Conservation (phyloP, 2,329 filamentous ascomycete genomes). For the Rhynchosporium secalis region DNA sequence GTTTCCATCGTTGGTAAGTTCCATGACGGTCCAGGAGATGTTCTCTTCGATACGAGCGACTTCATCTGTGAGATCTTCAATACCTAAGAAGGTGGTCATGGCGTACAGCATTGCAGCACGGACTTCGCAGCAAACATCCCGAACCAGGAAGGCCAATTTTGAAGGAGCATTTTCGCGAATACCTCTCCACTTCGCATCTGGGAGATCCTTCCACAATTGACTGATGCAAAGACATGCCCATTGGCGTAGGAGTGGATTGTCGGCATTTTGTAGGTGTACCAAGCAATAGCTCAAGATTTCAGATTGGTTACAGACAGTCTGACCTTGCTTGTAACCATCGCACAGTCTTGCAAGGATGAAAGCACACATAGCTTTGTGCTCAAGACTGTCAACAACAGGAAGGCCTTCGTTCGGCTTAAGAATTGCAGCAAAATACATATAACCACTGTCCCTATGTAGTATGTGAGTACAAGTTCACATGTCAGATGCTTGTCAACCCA, state of each 20-base stretch:
- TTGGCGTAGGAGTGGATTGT: conserved; percentile 86
- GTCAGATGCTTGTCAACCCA: background rate
- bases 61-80: conserved; percentile 87
- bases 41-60: conserved; percentile 89
- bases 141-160: conserved; percentile 75
- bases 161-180: conserved; percentile 80
- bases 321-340: conserved; percentile 88
- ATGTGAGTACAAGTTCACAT: background rate
- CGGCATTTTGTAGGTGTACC: conserved; percentile 76
- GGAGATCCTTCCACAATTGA: conserved; percentile 87
- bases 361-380: conserved; percentile 98
- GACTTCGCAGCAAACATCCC: conserved; percentile 89
- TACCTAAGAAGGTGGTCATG: conserved; percentile 90
- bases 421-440: conserved; percentile 94
- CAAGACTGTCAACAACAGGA: conserved; percentile 82
- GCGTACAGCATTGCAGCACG: conserved; percentile 91
- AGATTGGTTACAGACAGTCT: conserved; percentile 85
- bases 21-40: conserved; percentile 82
- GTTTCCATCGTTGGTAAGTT: conserved; percentile 92
- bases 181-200: conserved; percentile 94
- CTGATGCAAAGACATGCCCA: conserved; percentile 96
- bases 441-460: conserved; percentile 71
- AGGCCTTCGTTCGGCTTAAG: conserved; percentile 81
- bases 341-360: conserved; percentile 98
- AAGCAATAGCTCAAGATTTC: conserved; percentile 90